Base-by-base conservation (phyloP, 306 rosid genomes). In the Pyrus communis region DNA sequence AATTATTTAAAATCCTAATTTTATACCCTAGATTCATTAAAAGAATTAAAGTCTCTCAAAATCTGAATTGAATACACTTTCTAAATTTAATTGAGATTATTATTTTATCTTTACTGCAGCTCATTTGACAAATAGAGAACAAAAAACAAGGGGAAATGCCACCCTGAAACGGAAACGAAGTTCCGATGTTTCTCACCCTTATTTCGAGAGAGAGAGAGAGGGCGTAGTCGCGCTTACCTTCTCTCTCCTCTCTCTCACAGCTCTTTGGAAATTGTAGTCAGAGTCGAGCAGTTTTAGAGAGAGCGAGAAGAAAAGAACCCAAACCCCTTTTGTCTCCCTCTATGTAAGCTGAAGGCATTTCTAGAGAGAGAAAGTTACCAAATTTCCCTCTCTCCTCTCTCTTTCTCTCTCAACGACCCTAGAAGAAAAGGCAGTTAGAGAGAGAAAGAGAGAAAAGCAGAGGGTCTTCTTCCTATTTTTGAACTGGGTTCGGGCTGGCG, bases 281-380 rank as follows among this genome's bases (percentile, higher is more conserved):
- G 23, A 30, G 63, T 11, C 42, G 21, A 67, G 31, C 31, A 42
- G 33, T 11, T 65, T 27, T 11, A 45, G 61, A 6, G 22, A 62
- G 18, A 31, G 73, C 18, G 68, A 9, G 33, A 45, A 42, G 30
- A 22, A 69, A 51, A 18, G 25, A 9, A 28, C 40, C 75, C 25
- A 21, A 71, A 28, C 55, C 64, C 21, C 28, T 73, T 65, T 38
- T 58, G 9, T 58, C 79, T 80, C 76, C 55, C 72, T 75, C 70
- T 73, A 55, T 74, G 67, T 85, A 81, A 84, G 88, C 78, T 75
- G 72, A 25, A 74, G 78, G n/a, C 88, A 77, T 84, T 86, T 77
- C 66, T 72, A 51, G 77, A 78, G 86, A 30, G 71, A 68, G 80
- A 75, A 80, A 63, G 63, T 52, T 72, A 1, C 72, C 19, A 18